Evolutionary conservation across 2,329 filamentous ascomycete species (phyloP).

Genomic region (Coleophoma crateriformis): DNA sequence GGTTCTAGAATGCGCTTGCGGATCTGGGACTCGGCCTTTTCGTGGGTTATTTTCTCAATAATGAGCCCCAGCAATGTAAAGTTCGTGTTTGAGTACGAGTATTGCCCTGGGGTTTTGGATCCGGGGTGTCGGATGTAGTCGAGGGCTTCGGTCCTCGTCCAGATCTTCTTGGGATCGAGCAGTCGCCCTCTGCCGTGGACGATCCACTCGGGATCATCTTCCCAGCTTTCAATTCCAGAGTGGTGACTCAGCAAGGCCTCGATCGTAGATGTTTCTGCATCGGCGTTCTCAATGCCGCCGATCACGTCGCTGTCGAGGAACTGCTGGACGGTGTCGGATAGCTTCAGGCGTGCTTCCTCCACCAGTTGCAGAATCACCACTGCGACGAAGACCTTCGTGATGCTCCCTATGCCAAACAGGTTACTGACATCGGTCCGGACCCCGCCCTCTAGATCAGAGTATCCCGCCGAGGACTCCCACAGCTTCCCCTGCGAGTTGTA

Average conservation of each 20-base stretch:
- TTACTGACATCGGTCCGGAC: background rate
- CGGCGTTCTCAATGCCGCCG: slow-evolving; percentile 5
- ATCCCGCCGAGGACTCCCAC: slow-evolving; percentile 6
- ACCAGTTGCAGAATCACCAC: slow-evolving; percentile 10
- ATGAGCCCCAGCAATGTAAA: slow-evolving; percentile 8
- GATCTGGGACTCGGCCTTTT: slow-evolving; percentile 6
- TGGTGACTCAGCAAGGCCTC: slow-evolving; percentile 6
- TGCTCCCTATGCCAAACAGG: slow-evolving; percentile 11
- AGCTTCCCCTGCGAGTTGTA: slow-evolving; percentile 4
- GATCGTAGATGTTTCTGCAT: slow-evolving; percentile 3
- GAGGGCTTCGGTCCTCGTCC: slow-evolving; percentile 6
- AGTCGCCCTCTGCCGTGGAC: slow-evolving; percentile 5
- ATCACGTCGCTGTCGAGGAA: slow-evolving; percentile 1
- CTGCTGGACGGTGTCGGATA: slow-evolving; percentile 1
- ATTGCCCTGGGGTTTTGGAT: background rate
- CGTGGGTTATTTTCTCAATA: slow-evolving; percentile 7
- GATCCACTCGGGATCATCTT: slow-evolving; percentile 11
- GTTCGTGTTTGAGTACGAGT: slow-evolving; percentile 6
- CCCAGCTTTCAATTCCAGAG: slow-evolving; percentile 10
- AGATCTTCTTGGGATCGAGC: slow-evolving; percentile 6
- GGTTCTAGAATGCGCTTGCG: slow-evolving; percentile 4
- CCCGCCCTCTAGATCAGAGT: background rate
- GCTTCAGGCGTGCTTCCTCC: slow-evolving; percentile 7
- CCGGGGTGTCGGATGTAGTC: slow-evolving; percentile 6
- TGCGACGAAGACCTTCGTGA: slow-evolving; percentile 12